Evolutionary conservation across 2,329 filamentous ascomycete genomes (phyloP), one percentile per base, ranked within the genome.

Genomic region (Xylaria sp.): DNA sequence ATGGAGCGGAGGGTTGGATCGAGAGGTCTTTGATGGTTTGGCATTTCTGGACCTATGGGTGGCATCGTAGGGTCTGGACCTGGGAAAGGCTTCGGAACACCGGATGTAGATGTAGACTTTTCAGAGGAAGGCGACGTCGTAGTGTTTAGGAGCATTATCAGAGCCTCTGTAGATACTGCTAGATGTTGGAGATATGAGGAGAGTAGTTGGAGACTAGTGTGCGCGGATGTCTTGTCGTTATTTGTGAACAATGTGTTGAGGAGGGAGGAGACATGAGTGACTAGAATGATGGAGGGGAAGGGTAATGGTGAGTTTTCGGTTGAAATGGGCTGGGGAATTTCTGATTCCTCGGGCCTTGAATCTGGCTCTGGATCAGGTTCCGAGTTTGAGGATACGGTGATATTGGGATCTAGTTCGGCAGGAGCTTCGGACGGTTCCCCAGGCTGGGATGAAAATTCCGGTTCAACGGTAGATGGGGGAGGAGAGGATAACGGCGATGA

Each of bases 131-230:
- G 63, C 4, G 75, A 75, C 6, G 77, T 81, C 1, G 84, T 86
- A 0, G 83, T 83, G 78, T 89, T 90, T 65, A 89, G 81, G 2
- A 90, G 78, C 66, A 90, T 76, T 36, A 89, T 79, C 6, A 89
- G 80, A 1, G 86, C 83, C 13, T 77, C 80, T 11, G 79, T 79
- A 7, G 77, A 81, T 36, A 80, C 82, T 1, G 85, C 79, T 7
- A 89, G 77, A 67, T 80, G 77, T 23, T 83, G 82, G 13, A 89
- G 78, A 56, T 80, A 82, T 3, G 78, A 80, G 31, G 82, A 81
- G 26, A 90, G 82, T n/a, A 80, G 77, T 40, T 82, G 80, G n/a
- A 88, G 78, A 13, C 80, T 78, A 4, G 76, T 74, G 77, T 89
- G 87, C 1, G 87, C 87, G 48, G 80, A 74, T 4, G 79, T 74